Percentiles rank a stretch among this genome's conserved stretches.
phyloP scores from a whole-genome alignment of 805 yeast genomes.

The Saturnispora quitensis region DNA sequence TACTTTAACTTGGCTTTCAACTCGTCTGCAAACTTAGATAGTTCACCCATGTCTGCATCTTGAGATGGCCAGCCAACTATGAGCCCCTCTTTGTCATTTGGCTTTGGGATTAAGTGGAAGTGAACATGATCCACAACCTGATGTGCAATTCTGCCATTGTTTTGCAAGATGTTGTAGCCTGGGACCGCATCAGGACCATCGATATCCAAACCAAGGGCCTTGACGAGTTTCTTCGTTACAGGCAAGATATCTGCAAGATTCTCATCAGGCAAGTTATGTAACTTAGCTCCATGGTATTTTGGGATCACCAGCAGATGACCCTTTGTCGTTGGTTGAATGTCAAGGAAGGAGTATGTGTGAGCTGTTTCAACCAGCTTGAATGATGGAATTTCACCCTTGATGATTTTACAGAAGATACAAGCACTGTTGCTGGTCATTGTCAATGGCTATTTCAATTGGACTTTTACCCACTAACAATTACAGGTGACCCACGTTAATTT shows the following conservation, averaged over 20 bases:
- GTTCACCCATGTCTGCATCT: constrained; percentile 62
- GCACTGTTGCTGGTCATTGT: constrained; percentile 37
- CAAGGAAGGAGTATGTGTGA: constrained; percentile 73
- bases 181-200: constrained; percentile 51
- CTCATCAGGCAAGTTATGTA: constrained; percentile 91
- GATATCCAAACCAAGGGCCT: constrained; percentile 53
- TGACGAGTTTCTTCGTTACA: constrained; percentile 75
- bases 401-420: constrained; percentile 90
- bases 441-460: not conserved
- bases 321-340: constrained; percentile 83
- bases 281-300: constrained; percentile 85
- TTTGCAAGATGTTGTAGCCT: constrained; percentile 85
- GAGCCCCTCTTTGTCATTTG: constrained; percentile 62
- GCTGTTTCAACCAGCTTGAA: constrained; percentile 85
- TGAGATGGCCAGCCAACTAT: constrained; percentile 93
- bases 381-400: constrained; percentile 93
- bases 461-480: not conserved
- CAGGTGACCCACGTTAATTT: not conserved
- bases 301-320: constrained; percentile 91
- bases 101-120: constrained; percentile 92
- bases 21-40: constrained; percentile 59
- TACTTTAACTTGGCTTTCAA: constrained; percentile 34
- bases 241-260: constrained; percentile 80
- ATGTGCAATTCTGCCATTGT: constrained; percentile 92
- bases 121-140: constrained; percentile 95